Conservation (phyloP, 2,329 filamentous ascomycete genomes). For the Alternaria sp. region DNA sequence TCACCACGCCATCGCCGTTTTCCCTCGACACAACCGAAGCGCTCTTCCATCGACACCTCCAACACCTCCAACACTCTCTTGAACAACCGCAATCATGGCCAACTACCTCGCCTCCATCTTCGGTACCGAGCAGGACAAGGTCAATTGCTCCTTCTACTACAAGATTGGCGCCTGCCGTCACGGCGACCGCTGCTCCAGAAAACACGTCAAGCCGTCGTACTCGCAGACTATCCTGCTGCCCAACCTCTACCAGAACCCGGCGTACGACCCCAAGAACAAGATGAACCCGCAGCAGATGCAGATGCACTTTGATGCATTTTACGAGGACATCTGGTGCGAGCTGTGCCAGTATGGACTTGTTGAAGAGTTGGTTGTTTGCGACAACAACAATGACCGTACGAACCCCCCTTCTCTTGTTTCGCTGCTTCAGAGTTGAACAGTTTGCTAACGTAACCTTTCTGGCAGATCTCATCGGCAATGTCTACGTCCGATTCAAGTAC, state of each 20-base stretch:
- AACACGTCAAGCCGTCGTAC: constrained; percentile 99
- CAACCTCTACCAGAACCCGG: constrained; percentile 98
- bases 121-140: constrained; percentile 98
- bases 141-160: constrained; percentile 99
- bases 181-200: constrained; percentile 96
- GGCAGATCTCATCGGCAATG: constrained; percentile 92
- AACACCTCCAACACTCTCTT: not conserved
- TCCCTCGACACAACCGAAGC: not conserved
- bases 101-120: constrained; percentile 99
- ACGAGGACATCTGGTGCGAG: constrained; percentile 99
- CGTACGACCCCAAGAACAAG: constrained; percentile 94
- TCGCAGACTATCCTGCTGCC: constrained; percentile 96
- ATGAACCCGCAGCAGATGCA: constrained; percentile 97
- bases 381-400: constrained; percentile 98
- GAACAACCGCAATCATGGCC: constrained; percentile 69
- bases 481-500: constrained; percentile 99
- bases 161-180: constrained; percentile 99
- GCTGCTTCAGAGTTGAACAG: not conserved
- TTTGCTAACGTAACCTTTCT: constrained; percentile 11
- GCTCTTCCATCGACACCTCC: not conserved
- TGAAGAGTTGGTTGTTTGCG: constrained; percentile 97
- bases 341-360: constrained; percentile 97
- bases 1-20: constrained; percentile 7
- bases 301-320: constrained; percentile 99
- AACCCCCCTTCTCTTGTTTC: constrained; percentile 28